Evolutionary conservation across 202 grass and related monocot species (phyloP).

Genomic region (Panicum virgatum): DNA sequence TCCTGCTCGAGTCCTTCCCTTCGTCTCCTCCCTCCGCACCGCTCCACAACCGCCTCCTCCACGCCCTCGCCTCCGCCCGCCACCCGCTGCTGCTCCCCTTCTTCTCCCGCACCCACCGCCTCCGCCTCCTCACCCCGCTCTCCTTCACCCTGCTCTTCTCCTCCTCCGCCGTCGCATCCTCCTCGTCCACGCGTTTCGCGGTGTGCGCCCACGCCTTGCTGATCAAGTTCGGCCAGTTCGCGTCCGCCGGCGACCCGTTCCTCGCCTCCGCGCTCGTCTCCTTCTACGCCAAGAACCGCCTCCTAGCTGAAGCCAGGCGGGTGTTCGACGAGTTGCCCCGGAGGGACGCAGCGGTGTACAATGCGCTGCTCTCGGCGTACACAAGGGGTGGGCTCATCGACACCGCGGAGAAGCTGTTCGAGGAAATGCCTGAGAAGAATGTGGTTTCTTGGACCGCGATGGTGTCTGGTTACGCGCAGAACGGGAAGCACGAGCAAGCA

Average conservation of each 20-base stretch:
- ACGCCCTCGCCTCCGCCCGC: slow-evolving; percentile 39
- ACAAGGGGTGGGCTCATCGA: slow-evolving; percentile 19
- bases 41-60: slow-evolving; percentile 62
- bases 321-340: slow-evolving; percentile 51
- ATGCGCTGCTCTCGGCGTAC: slow-evolving; percentile 57
- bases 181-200: not conserved
- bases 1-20: slow-evolving; percentile 33
- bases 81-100: slow-evolving; percentile 41
- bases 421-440: slow-evolving; percentile 53
- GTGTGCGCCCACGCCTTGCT: slow-evolving; percentile 45
- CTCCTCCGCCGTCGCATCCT: slow-evolving; percentile 7
- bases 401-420: slow-evolving; percentile 50
- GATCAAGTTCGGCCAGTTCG: slow-evolving; percentile 43
- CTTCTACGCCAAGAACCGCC: slow-evolving; percentile 52
- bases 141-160: slow-evolving; percentile 56
- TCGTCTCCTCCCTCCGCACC: slow-evolving; percentile 23
- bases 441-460: slow-evolving; percentile 63
- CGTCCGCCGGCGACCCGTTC: slow-evolving; percentile 51
- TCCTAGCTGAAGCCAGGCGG: slow-evolving; percentile 31
- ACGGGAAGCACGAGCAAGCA: slow-evolving; percentile 41
- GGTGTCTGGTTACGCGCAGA: slow-evolving; percentile 65
- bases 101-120: slow-evolving; percentile 51
- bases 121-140: slow-evolving; percentile 39
- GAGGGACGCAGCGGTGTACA: slow-evolving; percentile 42
- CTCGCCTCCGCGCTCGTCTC: slow-evolving; percentile 60